These are phyloP conservation scores for Spergularia marina DNA, from an alignment of 148 eudicot species.

Conservation along the genomic window DNA sequence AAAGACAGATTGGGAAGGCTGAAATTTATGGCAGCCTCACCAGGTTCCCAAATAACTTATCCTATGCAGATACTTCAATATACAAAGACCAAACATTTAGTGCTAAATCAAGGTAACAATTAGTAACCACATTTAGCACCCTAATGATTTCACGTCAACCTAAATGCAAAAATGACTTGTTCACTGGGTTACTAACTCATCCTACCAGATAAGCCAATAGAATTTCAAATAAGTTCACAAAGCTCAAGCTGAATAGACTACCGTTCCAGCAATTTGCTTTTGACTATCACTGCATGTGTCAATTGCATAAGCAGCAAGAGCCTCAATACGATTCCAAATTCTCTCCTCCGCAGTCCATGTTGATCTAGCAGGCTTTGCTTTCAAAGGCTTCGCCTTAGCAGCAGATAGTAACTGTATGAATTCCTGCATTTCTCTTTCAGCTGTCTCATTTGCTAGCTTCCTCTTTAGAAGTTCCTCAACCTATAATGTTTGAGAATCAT, in stretches of 20 bases:
- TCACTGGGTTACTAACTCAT: background rate
- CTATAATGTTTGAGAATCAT: slow-evolving; percentile 34
- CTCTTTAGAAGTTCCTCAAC: slow-evolving; percentile 71
- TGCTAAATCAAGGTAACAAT: background rate
- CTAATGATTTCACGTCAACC: background rate
- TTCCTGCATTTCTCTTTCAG: slow-evolving; percentile 76
- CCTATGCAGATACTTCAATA: background rate
- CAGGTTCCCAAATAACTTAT: background rate
- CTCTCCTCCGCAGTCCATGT: slow-evolving; percentile 71
- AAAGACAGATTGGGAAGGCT: background rate
- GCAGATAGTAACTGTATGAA: slow-evolving; percentile 59
- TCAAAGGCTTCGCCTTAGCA: slow-evolving; percentile 56
- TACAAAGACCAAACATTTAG: background rate
- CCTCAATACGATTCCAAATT: slow-evolving; percentile 48
- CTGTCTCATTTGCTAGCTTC: slow-evolving; percentile 71
- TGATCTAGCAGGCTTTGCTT: slow-evolving; percentile 66
- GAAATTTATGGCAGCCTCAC: background rate
- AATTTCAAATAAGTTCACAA: slow-evolving; percentile 7
- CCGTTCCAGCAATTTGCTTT: slow-evolving; percentile 75
- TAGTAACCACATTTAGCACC: background rate
- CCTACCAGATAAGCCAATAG: background rate
- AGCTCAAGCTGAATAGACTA: slow-evolving; percentile 32
- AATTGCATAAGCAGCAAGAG: slow-evolving; percentile 76
- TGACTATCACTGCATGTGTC: slow-evolving; percentile 64
- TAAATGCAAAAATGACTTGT: background rate